phyloP scores from a whole-genome alignment of 306 rosid genomes.

The Cucumis hystrix region DNA sequence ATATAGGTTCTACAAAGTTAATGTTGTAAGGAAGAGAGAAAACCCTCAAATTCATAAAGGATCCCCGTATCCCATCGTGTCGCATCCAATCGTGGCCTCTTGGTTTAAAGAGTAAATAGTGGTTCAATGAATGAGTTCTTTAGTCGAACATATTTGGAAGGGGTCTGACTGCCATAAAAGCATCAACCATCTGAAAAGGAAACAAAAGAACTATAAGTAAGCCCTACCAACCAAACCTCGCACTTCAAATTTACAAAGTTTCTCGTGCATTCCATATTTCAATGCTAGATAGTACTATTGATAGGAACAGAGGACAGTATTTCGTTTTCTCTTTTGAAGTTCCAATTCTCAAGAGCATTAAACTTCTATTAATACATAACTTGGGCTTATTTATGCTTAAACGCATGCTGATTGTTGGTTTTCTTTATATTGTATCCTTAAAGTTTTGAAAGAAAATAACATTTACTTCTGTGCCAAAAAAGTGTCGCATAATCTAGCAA shows the following conservation, averaged over 20 bases:
- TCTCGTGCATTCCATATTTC: neutral
- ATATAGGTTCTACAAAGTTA: neutral
- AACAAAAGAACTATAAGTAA: neutral
- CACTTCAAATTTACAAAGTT: neutral
- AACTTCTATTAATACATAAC: neutral
- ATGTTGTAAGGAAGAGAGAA: neutral
- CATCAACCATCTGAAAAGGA: slow-evolving; percentile 70
- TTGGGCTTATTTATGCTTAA: neutral
- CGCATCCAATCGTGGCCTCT: neutral
- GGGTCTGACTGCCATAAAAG: slow-evolving; percentile 81
- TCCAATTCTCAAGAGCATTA: neutral
- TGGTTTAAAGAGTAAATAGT: neutral
- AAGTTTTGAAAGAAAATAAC: no score
- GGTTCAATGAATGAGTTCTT: neutral
- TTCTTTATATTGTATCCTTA: no score
- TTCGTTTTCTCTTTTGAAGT: neutral
- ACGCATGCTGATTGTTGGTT: neutral
- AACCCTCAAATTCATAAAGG: neutral
- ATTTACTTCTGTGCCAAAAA: neutral
- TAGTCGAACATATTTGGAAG: slow-evolving; percentile 63
- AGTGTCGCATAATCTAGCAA: neutral
- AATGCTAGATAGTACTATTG: neutral
- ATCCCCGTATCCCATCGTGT: neutral
- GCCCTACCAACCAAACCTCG: neutral
- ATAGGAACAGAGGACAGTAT: neutral